Evolutionary conservation across 345 rosid species (phyloP).

Genomic region (Gossypium sturtianum): DNA sequence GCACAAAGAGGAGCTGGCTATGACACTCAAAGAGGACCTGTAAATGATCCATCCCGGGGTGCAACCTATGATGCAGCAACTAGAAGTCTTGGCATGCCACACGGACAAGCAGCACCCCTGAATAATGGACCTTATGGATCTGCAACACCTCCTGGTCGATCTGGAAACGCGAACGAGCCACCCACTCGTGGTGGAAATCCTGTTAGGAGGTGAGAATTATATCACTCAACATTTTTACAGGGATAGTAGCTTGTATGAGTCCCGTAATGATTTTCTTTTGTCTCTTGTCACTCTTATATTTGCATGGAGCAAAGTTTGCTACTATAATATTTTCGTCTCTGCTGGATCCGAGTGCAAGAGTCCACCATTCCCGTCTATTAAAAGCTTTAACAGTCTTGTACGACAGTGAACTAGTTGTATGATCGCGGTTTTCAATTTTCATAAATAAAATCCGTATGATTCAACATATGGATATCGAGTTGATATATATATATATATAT

Average conservation of each 20-base stretch:
- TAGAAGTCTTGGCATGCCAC: slow-evolving; percentile 34
- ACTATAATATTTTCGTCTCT: background rate
- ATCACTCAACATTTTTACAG: background rate
- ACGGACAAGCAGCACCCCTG: slow-evolving; percentile 31
- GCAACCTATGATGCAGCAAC: slow-evolving; percentile 36
- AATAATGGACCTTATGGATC: slow-evolving; percentile 47
- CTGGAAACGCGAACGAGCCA: slow-evolving; percentile 36
- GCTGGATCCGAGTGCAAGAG: background rate
- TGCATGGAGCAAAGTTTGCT: background rate
- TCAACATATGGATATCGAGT: background rate
- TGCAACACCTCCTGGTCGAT: slow-evolving; percentile 50
- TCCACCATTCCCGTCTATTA: background rate
- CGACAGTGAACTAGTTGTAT: background rate
- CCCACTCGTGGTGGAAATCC: slow-evolving; percentile 51
- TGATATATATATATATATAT: background rate
- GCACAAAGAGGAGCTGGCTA: slow-evolving; percentile 20
- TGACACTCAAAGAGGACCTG: slow-evolving; percentile 35
- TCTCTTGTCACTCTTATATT: background rate
- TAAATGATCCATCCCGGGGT: slow-evolving; percentile 31
- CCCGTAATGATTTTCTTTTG: background rate
- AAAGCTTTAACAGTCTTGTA: background rate
- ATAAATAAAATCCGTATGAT: background rate
- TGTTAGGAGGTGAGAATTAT: slow-evolving; percentile 40
- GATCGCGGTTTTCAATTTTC: background rate
- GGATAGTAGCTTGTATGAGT: background rate